Percentiles rank a stretch among this genome's conserved stretches.
These are phyloP conservation scores for Sarocladium oryzae DNA, from an alignment of 2,329 filamentous ascomycete genomes.

Conservation along the genomic window DNA sequence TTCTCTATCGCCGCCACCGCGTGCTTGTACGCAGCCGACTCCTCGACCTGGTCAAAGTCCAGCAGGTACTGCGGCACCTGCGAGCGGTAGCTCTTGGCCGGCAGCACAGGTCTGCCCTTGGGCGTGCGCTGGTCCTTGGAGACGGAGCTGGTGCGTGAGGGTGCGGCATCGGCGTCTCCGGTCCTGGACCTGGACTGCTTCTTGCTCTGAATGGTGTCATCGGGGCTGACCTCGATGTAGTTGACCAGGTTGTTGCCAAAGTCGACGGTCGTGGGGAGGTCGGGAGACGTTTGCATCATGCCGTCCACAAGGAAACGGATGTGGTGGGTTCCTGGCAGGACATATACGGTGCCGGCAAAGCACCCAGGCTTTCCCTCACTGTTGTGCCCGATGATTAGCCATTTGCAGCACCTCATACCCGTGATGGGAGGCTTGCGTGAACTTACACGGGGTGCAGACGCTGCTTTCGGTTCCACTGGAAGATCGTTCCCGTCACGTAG, in stretches of 20 bases:
- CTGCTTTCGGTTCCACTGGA: conserved; percentile 95
- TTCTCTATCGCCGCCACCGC: conserved; percentile 71
- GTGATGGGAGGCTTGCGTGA: not conserved
- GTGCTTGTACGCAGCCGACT: conserved; percentile 65
- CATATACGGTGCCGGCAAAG: conserved; percentile 71
- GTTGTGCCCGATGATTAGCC: conserved; percentile 14
- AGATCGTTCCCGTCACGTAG: conserved; percentile 95
- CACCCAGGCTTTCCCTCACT: conserved; percentile 53
- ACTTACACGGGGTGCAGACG: conserved; percentile 79
- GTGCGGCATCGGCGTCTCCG: conserved; percentile 17
- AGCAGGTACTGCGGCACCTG: conserved; percentile 78
- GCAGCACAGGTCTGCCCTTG: conserved; percentile 49
- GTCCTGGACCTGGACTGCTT: conserved; percentile 25
- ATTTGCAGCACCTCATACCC: not conserved
- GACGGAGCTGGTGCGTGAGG: conserved; percentile 7
- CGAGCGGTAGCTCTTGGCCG: conserved; percentile 57
- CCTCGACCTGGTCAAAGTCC: conserved; percentile 81
- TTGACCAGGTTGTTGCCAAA: conserved; percentile 98
- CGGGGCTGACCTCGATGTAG: conserved; percentile 87
- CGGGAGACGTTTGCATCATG: conserved; percentile 82
- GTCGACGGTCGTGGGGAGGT: conserved; percentile 89
- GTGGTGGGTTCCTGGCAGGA: conserved; percentile 92
- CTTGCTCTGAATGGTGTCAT: conserved; percentile 48
- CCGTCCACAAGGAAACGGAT: conserved; percentile 93
- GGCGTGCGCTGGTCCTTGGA: conserved; percentile 39